phyloP scores from a whole-genome alignment of 176 grass and related monocot species.

The Eleusine indica region DNA sequence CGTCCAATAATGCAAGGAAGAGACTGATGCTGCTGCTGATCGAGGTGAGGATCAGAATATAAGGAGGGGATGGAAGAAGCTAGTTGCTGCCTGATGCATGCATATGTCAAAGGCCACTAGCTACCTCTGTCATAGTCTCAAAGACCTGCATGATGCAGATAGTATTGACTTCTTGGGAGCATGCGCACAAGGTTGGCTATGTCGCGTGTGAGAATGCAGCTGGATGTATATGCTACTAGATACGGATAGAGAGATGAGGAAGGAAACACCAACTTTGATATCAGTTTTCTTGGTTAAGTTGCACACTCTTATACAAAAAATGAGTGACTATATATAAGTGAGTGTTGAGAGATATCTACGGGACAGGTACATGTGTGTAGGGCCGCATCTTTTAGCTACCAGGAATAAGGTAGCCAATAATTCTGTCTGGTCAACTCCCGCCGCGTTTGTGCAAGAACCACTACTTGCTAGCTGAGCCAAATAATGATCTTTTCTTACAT shows the following conservation, averaged over 20 bases:
- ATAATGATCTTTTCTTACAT: not conserved
- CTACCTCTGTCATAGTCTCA: not conserved
- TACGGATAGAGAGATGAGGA: not conserved
- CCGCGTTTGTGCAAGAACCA: constrained; percentile 1
- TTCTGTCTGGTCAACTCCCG: constrained; percentile 18
- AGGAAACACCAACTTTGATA: not conserved
- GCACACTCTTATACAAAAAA: too few relatives aligned
- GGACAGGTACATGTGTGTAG: not conserved
- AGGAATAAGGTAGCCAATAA: not conserved
- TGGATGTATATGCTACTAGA: not conserved
- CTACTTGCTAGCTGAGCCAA: not conserved
- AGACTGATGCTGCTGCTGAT: not conserved
- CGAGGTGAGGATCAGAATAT: not conserved
- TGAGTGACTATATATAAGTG: too few relatives aligned
- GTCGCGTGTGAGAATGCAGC: not conserved
- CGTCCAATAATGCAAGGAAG: not conserved
- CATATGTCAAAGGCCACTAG: not conserved
- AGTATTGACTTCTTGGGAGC: constrained; percentile 12
- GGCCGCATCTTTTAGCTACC: not conserved
- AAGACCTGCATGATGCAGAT: not conserved
- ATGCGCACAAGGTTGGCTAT: not conserved
- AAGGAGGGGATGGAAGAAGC: not conserved
- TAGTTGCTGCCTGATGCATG: not conserved
- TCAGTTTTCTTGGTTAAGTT: not conserved
- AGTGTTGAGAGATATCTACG: not conserved